Evolutionary conservation across 352 stramenopile genomes (phyloP).

Genomic region (Pythium grandisporangium): DNA sequence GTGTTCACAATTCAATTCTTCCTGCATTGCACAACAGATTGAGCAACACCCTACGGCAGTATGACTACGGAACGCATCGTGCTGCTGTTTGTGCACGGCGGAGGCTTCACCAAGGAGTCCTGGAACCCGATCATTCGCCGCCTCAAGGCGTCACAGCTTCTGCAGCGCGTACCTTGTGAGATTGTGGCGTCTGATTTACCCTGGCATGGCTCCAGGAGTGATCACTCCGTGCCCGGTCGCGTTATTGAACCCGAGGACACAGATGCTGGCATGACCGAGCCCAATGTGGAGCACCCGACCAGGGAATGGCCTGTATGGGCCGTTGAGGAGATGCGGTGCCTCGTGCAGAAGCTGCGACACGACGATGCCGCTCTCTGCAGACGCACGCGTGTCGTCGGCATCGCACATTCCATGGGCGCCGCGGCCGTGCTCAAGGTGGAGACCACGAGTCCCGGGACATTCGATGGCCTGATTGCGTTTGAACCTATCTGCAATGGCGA

Average conservation of each 20-base stretch:
- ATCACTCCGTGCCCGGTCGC: conserved; percentile 1
- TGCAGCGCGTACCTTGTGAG: conserved; percentile 16
- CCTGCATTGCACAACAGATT: too few relatives aligned
- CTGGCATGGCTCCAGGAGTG: conserved; percentile 26
- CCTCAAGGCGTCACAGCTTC: conserved; percentile 11
- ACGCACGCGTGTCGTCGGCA: conserved; percentile 19
- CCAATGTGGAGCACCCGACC: conserved; percentile 8
- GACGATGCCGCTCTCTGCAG: conserved; percentile 1
- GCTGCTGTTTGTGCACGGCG: conserved; percentile 32
- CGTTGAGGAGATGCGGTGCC: conserved; percentile 1
- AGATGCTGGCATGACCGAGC: background rate
- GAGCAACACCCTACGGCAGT: too few relatives aligned
- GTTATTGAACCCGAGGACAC: background rate
- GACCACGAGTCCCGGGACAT: conserved; percentile 26
- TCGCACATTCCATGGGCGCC: conserved; percentile 41
- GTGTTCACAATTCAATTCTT: too few relatives aligned
- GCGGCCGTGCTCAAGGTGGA: conserved; percentile 25
- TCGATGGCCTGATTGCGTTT: conserved; percentile 37
- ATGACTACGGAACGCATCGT: conserved; percentile 1
- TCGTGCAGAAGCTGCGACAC: conserved; percentile 2
- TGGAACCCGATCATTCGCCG: conserved; percentile 34
- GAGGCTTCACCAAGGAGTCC: conserved; percentile 31
- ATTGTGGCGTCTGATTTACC: conserved; percentile 29
- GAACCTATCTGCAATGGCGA: conserved; percentile 22
- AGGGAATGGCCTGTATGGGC: conserved; percentile 3